Percentiles rank a stretch among this genome's conserved stretches.
These are phyloP conservation scores for Corymbia calophylla DNA, from an alignment of 441 rosid species.

Conservation along the genomic window DNA sequence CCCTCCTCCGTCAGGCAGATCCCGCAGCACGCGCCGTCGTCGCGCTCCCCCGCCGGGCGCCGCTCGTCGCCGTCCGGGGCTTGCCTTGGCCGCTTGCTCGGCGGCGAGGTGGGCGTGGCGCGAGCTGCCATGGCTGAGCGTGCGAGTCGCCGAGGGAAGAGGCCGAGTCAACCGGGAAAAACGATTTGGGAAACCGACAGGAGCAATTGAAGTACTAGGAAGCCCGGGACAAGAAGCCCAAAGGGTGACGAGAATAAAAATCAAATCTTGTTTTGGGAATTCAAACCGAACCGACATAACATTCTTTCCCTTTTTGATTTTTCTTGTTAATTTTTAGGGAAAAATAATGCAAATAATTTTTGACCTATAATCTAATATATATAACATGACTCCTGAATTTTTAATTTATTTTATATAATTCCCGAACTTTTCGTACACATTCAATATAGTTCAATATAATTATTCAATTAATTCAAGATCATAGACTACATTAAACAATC, in stretches of 20 bases:
- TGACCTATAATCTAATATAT: no score
- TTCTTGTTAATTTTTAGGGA: no score
- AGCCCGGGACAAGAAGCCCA: not conserved
- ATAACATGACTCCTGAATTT: no score
- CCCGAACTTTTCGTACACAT: no score
- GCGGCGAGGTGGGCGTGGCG: not conserved
- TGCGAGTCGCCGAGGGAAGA: not conserved
- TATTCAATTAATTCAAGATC: no score
- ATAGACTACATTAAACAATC: no score
- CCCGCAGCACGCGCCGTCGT: conserved; percentile 21
- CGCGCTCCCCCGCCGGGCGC: not conserved
- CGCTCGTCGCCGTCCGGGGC: not conserved
- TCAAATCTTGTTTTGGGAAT: not conserved
- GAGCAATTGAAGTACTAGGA: not conserved
- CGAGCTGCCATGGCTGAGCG: not conserved
- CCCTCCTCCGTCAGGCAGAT: conserved; percentile 43
- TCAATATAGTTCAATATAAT: no score
- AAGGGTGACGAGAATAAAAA: not conserved
- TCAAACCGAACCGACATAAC: not conserved
- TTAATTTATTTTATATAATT: no score
- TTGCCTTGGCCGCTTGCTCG: not conserved
- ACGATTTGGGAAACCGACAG: not conserved
- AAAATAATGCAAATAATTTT: no score
- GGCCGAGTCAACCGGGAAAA: not conserved
- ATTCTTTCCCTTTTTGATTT: not conserved